Base-by-base conservation (phyloP, 1,284 basidiomycete species). In the Puccinia coronata region DNA sequence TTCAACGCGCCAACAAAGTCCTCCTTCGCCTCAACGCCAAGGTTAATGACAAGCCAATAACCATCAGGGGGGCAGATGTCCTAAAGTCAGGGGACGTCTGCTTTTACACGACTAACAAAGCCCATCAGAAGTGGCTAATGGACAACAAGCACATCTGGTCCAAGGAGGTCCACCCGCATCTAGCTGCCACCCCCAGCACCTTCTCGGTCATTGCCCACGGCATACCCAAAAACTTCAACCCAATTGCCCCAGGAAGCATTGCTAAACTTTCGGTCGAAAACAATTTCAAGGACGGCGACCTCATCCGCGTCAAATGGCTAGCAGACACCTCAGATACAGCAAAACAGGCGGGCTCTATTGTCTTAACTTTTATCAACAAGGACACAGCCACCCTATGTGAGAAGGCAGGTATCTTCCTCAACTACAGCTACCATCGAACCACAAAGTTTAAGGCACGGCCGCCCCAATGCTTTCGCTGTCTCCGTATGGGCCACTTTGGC, bases 131-230 rank as follows among this genome's bases (percentile, higher is more conserved):
- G 55, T n/a, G n/a, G n/a, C n/a, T n/a, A n/a, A n/a, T n/a, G n/a
- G n/a, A n/a, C n/a, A n/a, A n/a, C n/a, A n/a, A n/a, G n/a, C n/a
- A n/a, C n/a, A n/a, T n/a, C n/a, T n/a, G n/a, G n/a, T n/a, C n/a
- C n/a, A n/a, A n/a, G 55, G 55, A n/a, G n/a, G n/a, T n/a, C n/a
- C 55, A n/a, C n/a, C n/a, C n/a, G n/a, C n/a, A n/a, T n/a, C n/a
- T n/a, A n/a, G n/a, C n/a, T n/a, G n/a, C n/a, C 4, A 34, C 59
- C 59, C 59, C 59, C 11, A 63, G 59, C 34, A 63, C 59, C 59
- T 34, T 31, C 25, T 63, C 25, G 59, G 59, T 63, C 25, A 63
- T 63, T 3, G 59, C 59, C 8, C 59, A 63, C 25, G 59, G 59
- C 6, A 39, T 63, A 6, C 59, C 59, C 34, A 63, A 31, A 28